Percentiles rank a stretch among this genome's conserved stretches.
phyloP scores from a whole-genome alignment of 306 rosid genomes.

The Prunus kanzakura region DNA sequence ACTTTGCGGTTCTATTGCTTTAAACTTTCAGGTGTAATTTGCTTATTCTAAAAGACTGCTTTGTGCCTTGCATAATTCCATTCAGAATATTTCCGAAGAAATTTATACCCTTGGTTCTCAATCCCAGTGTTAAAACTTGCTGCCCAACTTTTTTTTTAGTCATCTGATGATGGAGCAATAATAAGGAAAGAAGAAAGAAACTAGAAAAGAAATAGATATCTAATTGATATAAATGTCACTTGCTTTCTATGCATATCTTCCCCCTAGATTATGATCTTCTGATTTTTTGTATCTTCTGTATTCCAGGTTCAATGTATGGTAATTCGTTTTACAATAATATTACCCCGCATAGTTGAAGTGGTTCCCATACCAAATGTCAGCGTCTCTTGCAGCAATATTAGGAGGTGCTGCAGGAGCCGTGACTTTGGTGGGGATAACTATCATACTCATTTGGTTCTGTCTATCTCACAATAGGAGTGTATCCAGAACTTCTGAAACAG shows the following conservation, averaged over 20 bases:
- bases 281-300: slow-evolving; percentile 23
- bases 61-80: neutral
- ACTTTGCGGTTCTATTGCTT: neutral
- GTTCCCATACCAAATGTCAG: slow-evolving; percentile 75
- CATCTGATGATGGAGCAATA: neutral
- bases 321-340: slow-evolving; percentile 29
- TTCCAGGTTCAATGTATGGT: slow-evolving; percentile 55
- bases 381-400: slow-evolving; percentile 76
- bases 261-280: slow-evolving; percentile 32
- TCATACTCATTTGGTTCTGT: slow-evolving; percentile 58
- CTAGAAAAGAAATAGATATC: neutral
- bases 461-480: slow-evolving; percentile 44
- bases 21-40: neutral
- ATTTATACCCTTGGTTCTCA: slow-evolving; percentile 1
- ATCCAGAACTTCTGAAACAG: slow-evolving; percentile 86
- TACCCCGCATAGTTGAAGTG: slow-evolving; percentile 58
- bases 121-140: neutral
- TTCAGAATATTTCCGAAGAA: neutral
- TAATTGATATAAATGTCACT: neutral
- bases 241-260: slow-evolving; percentile 16
- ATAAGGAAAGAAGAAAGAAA: neutral
- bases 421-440: slow-evolving; percentile 75
- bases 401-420: slow-evolving; percentile 98
- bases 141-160: neutral
- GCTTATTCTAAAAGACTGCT: neutral